Evolutionary conservation across 2,329 filamentous ascomycete species (phyloP).

Genomic region (Phyllosticta citriasiana): DNA sequence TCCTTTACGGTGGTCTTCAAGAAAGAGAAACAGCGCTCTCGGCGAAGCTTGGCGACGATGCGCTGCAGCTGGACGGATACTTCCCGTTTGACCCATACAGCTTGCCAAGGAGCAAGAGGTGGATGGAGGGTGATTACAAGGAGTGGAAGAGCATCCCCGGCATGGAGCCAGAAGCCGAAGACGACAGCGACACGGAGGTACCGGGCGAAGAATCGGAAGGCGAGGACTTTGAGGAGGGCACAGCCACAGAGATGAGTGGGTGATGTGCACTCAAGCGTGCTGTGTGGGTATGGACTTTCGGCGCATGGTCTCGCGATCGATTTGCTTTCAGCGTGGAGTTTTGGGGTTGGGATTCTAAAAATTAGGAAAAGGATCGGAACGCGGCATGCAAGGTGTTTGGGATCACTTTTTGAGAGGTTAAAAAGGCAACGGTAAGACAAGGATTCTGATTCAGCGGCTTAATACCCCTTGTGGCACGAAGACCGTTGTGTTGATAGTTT

Average conservation of each 20-base stretch:
- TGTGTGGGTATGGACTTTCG: not conserved
- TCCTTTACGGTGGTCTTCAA: slow-evolving; percentile 23
- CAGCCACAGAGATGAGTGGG: slow-evolving; percentile 12
- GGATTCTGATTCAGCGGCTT: not conserved
- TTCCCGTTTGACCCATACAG: slow-evolving; percentile 98
- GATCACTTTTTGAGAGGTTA: not conserved
- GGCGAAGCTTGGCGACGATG: slow-evolving; percentile 58
- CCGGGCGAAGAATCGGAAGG: slow-evolving; percentile 18
- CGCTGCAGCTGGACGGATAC: slow-evolving; percentile 81
- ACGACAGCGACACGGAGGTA: slow-evolving; percentile 26
- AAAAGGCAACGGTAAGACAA: not conserved
- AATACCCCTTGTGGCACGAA: not conserved
- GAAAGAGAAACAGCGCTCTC: slow-evolving; percentile 46
- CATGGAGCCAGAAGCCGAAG: slow-evolving; percentile 29
- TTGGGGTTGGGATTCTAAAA: not conserved
- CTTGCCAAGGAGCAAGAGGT: slow-evolving; percentile 73
- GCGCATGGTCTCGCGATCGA: not conserved
- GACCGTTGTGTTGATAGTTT: not conserved
- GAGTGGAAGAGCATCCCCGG: slow-evolving; percentile 28
- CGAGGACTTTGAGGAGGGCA: slow-evolving; percentile 17
- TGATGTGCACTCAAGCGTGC: not conserved
- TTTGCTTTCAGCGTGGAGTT: slow-evolving; percentile 9
- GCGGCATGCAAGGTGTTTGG: not conserved
- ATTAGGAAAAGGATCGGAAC: not conserved
- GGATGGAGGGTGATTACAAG: slow-evolving; percentile 56